Evolutionary conservation across 1,284 basidiomycete genomes (phyloP).

Genomic region (Moesziomyces globuligerus): DNA sequence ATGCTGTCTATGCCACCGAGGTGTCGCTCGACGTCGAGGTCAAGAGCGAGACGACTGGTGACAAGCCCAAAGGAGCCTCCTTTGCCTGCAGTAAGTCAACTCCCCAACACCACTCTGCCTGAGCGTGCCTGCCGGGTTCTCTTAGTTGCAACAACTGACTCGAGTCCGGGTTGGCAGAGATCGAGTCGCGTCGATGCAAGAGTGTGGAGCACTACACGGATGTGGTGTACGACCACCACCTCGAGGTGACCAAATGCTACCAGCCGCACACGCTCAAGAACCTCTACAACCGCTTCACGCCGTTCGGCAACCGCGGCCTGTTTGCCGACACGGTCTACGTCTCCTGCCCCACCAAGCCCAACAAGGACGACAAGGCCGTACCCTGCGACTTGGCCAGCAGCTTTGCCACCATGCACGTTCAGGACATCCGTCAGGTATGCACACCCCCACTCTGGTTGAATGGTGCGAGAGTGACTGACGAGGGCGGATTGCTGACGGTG

Average conservation of each 20-base stretch:
- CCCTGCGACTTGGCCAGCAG: background rate
- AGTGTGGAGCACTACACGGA: background rate
- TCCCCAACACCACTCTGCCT: background rate
- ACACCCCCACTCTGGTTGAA: background rate
- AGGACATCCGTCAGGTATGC: slow-evolving; percentile 4
- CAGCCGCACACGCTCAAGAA: background rate
- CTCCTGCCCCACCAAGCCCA: no score
- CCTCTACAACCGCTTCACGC: background rate
- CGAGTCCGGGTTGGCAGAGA: no score
- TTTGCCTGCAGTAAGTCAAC: background rate
- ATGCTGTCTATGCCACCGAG: no score
- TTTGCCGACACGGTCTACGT: slow-evolving; percentile 14
- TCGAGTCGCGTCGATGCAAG: slow-evolving; percentile 7
- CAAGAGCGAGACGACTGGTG: no score
- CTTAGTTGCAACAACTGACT: no score
- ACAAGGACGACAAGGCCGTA: background rate
- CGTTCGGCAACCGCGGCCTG: background rate
- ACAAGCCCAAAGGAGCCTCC: no score
- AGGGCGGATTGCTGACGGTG: background rate
- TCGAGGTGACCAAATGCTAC: slow-evolving; percentile 5
- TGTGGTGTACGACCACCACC: background rate
- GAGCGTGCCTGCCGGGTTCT: no score
- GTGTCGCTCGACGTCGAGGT: no score
- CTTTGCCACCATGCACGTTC: no score
- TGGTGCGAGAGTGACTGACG: background rate